A percentile compares a stretch with the other conserved stretches of the same genome.
phyloP scores from a whole-genome alignment of 2,329 filamentous ascomycete species.

The Paracorniculantispora psalliotae region DNA sequence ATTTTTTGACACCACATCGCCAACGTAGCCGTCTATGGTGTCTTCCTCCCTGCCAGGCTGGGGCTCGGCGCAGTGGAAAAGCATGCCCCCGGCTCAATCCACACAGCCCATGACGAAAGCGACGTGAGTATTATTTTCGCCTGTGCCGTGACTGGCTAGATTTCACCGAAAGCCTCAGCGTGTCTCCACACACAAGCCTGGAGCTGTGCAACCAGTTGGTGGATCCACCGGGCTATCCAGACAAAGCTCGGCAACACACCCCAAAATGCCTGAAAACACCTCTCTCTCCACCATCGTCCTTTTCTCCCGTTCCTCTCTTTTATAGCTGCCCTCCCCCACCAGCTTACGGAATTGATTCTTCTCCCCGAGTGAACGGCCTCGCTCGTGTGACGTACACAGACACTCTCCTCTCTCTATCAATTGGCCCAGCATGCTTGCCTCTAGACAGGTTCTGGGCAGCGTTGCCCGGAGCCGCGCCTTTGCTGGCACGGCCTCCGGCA shows the following conservation, averaged over 20 bases:
- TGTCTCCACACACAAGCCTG: slow-evolving; percentile 7
- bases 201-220: slow-evolving; percentile 13
- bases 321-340: slow-evolving; percentile 24
- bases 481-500: slow-evolving; percentile 52
- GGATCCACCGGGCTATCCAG: slow-evolving; percentile 4
- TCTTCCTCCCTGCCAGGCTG: not conserved
- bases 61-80: slow-evolving; percentile 11
- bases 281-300: slow-evolving; percentile 23
- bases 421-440: slow-evolving; percentile 58
- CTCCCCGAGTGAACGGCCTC: slow-evolving; percentile 12
- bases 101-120: slow-evolving; percentile 25
- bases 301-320: slow-evolving; percentile 17
- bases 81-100: not conserved
- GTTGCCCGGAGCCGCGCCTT: slow-evolving; percentile 57
- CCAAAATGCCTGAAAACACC: slow-evolving; percentile 20
- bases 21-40: not conserved
- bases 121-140: slow-evolving; percentile 26
- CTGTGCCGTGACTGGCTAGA: slow-evolving; percentile 11
- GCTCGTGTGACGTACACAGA: slow-evolving; percentile 11
- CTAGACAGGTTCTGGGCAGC: slow-evolving; percentile 64
- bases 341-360: slow-evolving; percentile 17
- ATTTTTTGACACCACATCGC: not conserved
- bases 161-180: not conserved
- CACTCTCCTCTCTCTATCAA: slow-evolving; percentile 27
- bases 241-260: slow-evolving; percentile 4